Conservation (phyloP, 495 filamentous ascomycete species). For the Pseudomonodictys pantanalensis region DNA sequence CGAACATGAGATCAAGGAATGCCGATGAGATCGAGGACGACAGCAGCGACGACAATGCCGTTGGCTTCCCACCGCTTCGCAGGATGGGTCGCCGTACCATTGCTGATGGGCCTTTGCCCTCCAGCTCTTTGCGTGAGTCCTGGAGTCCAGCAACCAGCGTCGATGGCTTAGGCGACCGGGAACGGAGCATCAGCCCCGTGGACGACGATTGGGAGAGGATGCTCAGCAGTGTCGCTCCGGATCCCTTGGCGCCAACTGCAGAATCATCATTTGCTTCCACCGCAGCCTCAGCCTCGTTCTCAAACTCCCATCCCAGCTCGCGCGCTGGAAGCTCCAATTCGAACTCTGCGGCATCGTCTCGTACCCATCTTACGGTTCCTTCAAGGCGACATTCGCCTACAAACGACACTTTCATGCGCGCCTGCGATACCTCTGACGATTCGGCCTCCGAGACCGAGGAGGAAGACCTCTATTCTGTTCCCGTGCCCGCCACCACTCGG, state of each 20-base stretch:
- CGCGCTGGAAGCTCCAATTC: conserved; percentile 36
- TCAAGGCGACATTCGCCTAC: conserved; percentile 17
- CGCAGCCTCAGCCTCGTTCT: conserved; percentile 51
- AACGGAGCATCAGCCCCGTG: conserved; percentile 72
- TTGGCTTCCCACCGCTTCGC: conserved; percentile 35
- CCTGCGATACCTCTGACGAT: conserved; percentile 31
- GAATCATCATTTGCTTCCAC: conserved; percentile 77
- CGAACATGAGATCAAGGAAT: neutral
- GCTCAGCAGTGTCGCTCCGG: conserved; percentile 73
- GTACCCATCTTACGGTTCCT: conserved; percentile 37
- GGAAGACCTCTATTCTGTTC: conserved; percentile 9
- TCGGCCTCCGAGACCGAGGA: conserved; percentile 30
- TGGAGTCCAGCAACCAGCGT: conserved; percentile 42
- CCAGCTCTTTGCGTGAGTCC: conserved; percentile 31
- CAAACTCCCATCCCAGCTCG: conserved; percentile 39
- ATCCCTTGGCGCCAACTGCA: conserved; percentile 73
- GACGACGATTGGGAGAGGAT: conserved; percentile 72
- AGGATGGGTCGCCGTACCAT: conserved; percentile 37
- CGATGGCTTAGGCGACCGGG: conserved; percentile 80
- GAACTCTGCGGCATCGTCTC: conserved; percentile 44
- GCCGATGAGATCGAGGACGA: conserved; percentile 18
- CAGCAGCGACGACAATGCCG: conserved; percentile 22
- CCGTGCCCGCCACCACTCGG: neutral
- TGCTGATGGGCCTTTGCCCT: conserved; percentile 29
- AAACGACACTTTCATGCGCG: conserved; percentile 14